Conservation (phyloP, 2,329 filamentous ascomycete species). For the Paecilomyces niveus region DNA sequence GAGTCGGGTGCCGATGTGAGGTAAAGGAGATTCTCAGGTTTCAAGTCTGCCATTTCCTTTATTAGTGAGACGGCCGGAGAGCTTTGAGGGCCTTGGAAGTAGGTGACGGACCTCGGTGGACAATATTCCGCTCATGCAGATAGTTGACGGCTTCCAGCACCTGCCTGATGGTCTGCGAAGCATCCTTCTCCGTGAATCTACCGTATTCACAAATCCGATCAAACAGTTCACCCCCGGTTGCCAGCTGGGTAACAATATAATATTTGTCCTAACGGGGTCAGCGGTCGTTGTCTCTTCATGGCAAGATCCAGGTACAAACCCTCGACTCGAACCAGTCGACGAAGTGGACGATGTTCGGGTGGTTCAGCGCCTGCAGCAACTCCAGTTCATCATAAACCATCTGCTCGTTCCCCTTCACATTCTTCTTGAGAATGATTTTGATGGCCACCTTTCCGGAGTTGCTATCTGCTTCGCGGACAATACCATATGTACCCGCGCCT, state of each 20-base stretch:
- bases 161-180: slow-evolving; percentile 89
- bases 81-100: not conserved
- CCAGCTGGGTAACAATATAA: slow-evolving; percentile 96
- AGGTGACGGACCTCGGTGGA: slow-evolving; percentile 68
- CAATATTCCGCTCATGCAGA: slow-evolving; percentile 87
- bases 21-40: slow-evolving; percentile 96
- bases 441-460: slow-evolving; percentile 81
- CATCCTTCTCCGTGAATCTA: slow-evolving; percentile 97
- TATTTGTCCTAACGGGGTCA: slow-evolving; percentile 74
- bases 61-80: not conserved
- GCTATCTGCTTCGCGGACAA: slow-evolving; percentile 89
- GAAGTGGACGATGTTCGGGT: slow-evolving; percentile 94
- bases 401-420: slow-evolving; percentile 93
- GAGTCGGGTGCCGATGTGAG: slow-evolving; percentile 71
- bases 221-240: slow-evolving; percentile 92
- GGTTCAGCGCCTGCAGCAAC: slow-evolving; percentile 83
- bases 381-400: slow-evolving; percentile 98
- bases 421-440: slow-evolving; percentile 99
- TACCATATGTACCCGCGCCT: slow-evolving; percentile 95
- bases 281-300: not conserved
- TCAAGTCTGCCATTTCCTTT: slow-evolving; percentile 61
- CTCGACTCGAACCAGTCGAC: slow-evolving; percentile 99
- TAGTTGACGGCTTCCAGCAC: slow-evolving; percentile 91
- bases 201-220: slow-evolving; percentile 97
- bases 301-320: slow-evolving; percentile 44